Evolutionary conservation across 139 green algal species (phyloP).

Genomic region (Chlorella sorokiniana): DNA sequence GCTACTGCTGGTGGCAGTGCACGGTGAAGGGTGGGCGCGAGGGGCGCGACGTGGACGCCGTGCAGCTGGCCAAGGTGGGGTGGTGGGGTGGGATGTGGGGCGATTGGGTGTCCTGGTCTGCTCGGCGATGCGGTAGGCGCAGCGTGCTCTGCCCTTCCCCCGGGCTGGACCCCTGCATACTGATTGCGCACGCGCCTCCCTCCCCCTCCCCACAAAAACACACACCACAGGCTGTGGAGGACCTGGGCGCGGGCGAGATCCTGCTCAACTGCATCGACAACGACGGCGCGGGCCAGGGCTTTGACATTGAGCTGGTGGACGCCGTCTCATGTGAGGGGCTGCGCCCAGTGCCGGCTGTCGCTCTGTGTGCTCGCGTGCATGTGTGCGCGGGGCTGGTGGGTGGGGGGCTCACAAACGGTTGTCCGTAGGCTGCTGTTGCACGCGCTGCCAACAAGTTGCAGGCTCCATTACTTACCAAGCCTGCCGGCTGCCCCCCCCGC

Average conservation of each 20-base stretch:
- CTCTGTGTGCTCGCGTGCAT: background rate
- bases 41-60: slow-evolving; percentile 88
- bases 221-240: slow-evolving; percentile 73
- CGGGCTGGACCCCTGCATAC: background rate
- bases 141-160: background rate
- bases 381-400: too few species aligned
- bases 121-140: background rate
- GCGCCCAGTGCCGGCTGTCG: too few species aligned
- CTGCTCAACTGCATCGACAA: slow-evolving; percentile 99
- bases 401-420: too few species aligned
- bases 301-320: slow-evolving; percentile 93
- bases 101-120: background rate
- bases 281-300: slow-evolving; percentile 86
- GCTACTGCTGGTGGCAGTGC: slow-evolving; percentile 97
- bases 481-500: background rate
- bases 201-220: too few species aligned
- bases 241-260: slow-evolving; percentile 96
- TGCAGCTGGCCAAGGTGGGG: slow-evolving; percentile 79
- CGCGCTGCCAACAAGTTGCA: too few species aligned
- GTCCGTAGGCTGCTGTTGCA: too few species aligned
- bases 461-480: too few species aligned
- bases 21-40: slow-evolving; percentile 93
- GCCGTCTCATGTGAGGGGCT: slow-evolving; percentile 70
- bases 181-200: background rate
- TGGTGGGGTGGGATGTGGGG: background rate